Percentiles rank a stretch among this genome's conserved stretches.
Conservation (phyloP, 768 basidiomycete species). For the Phlebiopsis flavidoalba region DNA sequence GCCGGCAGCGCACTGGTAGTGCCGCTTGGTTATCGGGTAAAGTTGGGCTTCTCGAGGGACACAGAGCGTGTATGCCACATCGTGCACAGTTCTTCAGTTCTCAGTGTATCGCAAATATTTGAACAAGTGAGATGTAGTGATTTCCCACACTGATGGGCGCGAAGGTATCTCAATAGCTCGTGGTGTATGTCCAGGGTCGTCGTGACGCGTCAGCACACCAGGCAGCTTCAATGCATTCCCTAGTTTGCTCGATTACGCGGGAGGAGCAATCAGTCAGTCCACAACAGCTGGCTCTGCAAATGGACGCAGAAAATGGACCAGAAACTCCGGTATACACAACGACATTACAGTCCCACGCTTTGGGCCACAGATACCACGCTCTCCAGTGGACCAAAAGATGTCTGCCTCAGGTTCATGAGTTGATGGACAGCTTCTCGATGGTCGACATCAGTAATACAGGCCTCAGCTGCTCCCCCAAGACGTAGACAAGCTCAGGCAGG, state of each 20-base stretch:
- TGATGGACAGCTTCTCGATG: slow-evolving; percentile 10
- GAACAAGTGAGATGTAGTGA: no score
- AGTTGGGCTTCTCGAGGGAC: not conserved
- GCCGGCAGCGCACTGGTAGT: slow-evolving; percentile 2
- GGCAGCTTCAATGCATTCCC: slow-evolving; percentile 18
- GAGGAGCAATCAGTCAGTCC: slow-evolving; percentile 17
- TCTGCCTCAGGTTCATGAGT: slow-evolving; percentile 6
- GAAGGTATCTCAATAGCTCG: no score
- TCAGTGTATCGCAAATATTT: not conserved
- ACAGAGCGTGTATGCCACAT: not conserved
- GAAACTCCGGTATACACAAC: not conserved
- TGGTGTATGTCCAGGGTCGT: not conserved
- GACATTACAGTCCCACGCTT: not conserved
- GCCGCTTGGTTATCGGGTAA: not conserved
- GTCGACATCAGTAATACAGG: not conserved
- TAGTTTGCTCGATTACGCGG: slow-evolving; percentile 21
- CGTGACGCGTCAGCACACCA: not conserved
- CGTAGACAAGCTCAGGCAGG: not conserved
- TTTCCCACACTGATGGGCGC: no score
- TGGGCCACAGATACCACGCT: not conserved
- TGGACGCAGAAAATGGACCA: not conserved
- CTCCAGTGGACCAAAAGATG: slow-evolving; percentile 6
- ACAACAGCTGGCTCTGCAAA: slow-evolving; percentile 1
- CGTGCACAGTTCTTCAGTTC: not conserved
- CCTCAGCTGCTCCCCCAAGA: slow-evolving; percentile 7